phyloP scores from a whole-genome alignment of 257 asterid species.

The Nyctanthes arbortristis region DNA sequence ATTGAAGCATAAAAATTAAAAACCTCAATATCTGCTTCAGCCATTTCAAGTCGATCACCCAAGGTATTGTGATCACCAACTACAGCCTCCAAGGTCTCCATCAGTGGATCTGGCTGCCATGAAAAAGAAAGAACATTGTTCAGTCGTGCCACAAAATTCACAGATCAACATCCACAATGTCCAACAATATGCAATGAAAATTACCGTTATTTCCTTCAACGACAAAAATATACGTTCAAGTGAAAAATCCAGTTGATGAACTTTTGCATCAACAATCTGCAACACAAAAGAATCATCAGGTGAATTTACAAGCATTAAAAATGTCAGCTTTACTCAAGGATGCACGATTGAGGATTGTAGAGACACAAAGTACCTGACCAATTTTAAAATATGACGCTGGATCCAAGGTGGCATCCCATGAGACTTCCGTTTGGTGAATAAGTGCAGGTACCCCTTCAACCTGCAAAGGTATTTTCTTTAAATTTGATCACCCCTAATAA shows the following conservation, averaged over 20 bases:
- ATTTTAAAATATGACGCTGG: constrained; percentile 78
- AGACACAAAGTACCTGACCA: constrained; percentile 65
- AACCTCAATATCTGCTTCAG: constrained; percentile 72
- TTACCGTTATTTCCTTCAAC: constrained; percentile 80
- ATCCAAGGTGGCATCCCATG: constrained; percentile 95
- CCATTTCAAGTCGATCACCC: constrained; percentile 67
- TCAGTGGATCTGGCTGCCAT: constrained; percentile 88
- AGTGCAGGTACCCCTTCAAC: constrained; percentile 93
- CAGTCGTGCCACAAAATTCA: constrained; percentile 12
- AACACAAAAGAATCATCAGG: constrained; percentile 17
- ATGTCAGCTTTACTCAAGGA: neutral
- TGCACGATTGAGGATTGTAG: neutral
- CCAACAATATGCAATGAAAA: constrained; percentile 10
- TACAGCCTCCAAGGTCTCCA: constrained; percentile 85
- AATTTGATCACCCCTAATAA: constrained; percentile 16
- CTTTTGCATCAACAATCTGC: constrained; percentile 93
- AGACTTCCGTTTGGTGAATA: constrained; percentile 93
- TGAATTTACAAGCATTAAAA: constrained; percentile 12
- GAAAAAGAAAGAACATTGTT: constrained; percentile 18
- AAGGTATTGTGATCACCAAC: constrained; percentile 64
- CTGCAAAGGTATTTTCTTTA: constrained; percentile 37
- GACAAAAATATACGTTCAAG: constrained; percentile 90
- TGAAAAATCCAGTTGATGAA: constrained; percentile 83
- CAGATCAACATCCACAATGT: constrained; percentile 11
- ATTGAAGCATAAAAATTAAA: constrained; percentile 5